Evolutionary conservation across 495 filamentous ascomycete species (phyloP).

Genomic region (Xylaria bambusicola): DNA sequence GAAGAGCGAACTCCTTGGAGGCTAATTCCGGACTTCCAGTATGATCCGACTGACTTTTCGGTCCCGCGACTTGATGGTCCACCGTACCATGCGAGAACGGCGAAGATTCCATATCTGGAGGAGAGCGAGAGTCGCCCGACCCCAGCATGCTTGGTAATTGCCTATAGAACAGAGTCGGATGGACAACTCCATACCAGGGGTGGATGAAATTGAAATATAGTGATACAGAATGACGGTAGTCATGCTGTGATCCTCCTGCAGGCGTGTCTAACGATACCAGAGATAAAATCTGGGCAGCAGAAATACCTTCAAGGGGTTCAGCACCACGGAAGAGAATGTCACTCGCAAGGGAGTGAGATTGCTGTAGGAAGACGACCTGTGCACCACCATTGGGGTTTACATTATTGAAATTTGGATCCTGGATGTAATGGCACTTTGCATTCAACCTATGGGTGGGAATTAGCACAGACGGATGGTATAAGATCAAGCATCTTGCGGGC

Average conservation of each 20-base stretch:
- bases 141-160: constrained; percentile 20
- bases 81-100: constrained; percentile 14
- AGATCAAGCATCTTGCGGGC: too few relatives aligned
- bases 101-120: constrained; percentile 18
- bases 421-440: constrained; percentile 35
- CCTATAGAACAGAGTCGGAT: constrained; percentile 31
- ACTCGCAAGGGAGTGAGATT: constrained; percentile 26
- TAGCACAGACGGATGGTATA: constrained; percentile 7
- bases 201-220: constrained; percentile 33
- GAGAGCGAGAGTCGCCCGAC: constrained; percentile 17
- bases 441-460: constrained; percentile 26
- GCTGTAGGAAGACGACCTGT: constrained; percentile 31
- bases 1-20: constrained; percentile 29
- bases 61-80: constrained; percentile 13
- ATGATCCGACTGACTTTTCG: constrained; percentile 1
- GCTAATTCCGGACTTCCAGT: constrained; percentile 13
- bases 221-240: constrained; percentile 27
- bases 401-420: constrained; percentile 25
- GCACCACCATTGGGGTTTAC: constrained; percentile 12
- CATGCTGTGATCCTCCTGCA: constrained; percentile 20
- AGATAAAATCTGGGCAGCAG: constrained; percentile 30
- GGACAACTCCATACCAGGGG: constrained; percentile 33
- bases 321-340: constrained; percentile 29
- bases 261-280: constrained; percentile 24
- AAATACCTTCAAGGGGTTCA: constrained; percentile 33